A percentile compares a stretch with the other conserved stretches of the same genome.
Conservation (phyloP, 192 early-diverging fungal genomes). For the Kickxella alabastrina region DNA sequence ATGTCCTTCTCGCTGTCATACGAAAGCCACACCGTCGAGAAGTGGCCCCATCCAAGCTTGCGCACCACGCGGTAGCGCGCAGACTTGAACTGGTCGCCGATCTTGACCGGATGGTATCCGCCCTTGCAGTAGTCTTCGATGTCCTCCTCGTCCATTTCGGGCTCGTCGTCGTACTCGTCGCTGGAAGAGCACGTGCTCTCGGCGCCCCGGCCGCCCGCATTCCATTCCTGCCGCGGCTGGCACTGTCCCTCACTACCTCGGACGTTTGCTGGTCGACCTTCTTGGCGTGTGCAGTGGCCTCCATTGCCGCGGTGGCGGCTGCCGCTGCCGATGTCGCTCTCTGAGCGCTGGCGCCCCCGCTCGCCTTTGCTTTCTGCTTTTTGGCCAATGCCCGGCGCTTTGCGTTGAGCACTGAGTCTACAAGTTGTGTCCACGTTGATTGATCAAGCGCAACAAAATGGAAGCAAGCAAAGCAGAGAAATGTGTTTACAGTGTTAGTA, state of each 20-base stretch:
- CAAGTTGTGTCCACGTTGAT: no score
- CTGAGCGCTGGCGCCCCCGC: conserved; percentile 14
- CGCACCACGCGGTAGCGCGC: conserved; percentile 79
- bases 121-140: conserved; percentile 87
- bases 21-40: conserved; percentile 96
- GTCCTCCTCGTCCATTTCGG: conserved; percentile 80
- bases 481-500: no score
- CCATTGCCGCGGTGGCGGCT: neutral
- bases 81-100: conserved; percentile 78
- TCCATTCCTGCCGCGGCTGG: neutral
- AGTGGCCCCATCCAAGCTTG: conserved; percentile 99
- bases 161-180: conserved; percentile 48
- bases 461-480: no score
- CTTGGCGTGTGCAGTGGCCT: neutral
- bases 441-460: no score
- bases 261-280: neutral
- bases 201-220: neutral
- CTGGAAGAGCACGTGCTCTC: conserved; percentile 16
- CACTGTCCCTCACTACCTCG: neutral
- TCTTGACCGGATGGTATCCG: conserved; percentile 87
- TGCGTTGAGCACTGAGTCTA: conserved; percentile 43
- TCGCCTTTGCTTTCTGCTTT: conserved; percentile 38
- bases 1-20: conserved; percentile 67
- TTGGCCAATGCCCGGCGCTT: conserved; percentile 51
- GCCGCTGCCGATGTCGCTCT: neutral